Evolutionary conservation across 441 rosid genomes (phyloP), one percentile per base, ranked within the genome.

Genomic region (Erodium chrysanthum): DNA sequence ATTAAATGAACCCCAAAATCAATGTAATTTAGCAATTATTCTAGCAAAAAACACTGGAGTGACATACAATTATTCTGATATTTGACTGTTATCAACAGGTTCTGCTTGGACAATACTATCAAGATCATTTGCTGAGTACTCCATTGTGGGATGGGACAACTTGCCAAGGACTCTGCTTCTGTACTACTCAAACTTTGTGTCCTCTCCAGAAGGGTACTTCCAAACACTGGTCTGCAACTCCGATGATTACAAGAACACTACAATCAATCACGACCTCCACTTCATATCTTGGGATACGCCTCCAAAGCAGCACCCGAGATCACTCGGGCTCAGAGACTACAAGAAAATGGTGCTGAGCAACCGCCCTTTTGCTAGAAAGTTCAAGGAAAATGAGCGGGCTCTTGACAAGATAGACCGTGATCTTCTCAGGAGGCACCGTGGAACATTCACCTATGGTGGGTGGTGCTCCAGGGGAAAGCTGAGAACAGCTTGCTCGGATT

Each of bases 171-270:
- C 87, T 10, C 86, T 92, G 7, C 94, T 92, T 10, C 88, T 92
- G 11, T 92, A 90, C 78, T 92, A 88, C 81, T 76, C 96, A 33
- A 92, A 92, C 70, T 88, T 90, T 0, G 89, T 92, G 15, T 92
- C 96, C 56, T 83, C 98, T 0, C 96, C 96, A 0, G 98, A 92
- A 77, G 96, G 96, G 21, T 92, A 92, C 82, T 92, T 92, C 75
- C 98, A 92, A 74, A 90, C 98, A 0, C 77, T 92, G n/a, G 72
- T 83, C 61, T 92, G 97, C 89, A 92, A 92, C 87, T 88, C 98
- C 2, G 77, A 82, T n/a, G 88, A 81, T 68, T 87, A 79, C 82
- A 86, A 66, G 74, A 92, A 86, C 89, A 86, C 94, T 1, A 87
- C 96, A 0, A 92, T 80, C 33, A 90, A 90, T 79, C 90, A 87